Conservation (phyloP, 2,329 filamentous ascomycete species). For the Aspergillus brunneoviolaceus region DNA sequence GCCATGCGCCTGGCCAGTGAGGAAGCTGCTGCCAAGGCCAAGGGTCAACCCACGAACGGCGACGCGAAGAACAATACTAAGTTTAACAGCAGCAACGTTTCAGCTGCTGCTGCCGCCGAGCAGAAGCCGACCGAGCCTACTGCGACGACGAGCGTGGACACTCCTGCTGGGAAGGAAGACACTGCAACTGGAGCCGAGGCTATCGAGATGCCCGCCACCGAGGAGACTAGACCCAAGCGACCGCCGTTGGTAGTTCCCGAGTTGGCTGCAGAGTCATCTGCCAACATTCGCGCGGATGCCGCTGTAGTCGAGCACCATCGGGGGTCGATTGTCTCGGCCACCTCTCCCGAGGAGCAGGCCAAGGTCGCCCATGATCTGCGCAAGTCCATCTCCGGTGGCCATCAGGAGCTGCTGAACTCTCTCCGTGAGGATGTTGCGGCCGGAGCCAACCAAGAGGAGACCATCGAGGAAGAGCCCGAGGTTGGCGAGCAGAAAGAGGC, state of each 20-base stretch:
- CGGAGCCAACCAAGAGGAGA: slow-evolving; percentile 22
- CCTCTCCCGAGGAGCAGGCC: slow-evolving; percentile 35
- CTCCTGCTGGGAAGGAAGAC: slow-evolving; percentile 18
- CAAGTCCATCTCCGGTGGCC: slow-evolving; percentile 36
- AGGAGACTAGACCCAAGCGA: slow-evolving; percentile 24
- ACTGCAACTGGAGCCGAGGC: slow-evolving; percentile 27
- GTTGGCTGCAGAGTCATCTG: slow-evolving; percentile 37
- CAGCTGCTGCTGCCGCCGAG: slow-evolving; percentile 16
- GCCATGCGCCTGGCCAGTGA: slow-evolving; percentile 47
- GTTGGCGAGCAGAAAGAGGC: slow-evolving; percentile 6
- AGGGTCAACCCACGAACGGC: slow-evolving; percentile 26
- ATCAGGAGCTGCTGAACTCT: slow-evolving; percentile 26
- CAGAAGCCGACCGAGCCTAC: slow-evolving; percentile 10
- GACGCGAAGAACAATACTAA: slow-evolving; percentile 11
- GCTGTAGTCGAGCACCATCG: slow-evolving; percentile 43
- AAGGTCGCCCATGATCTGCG: slow-evolving; percentile 38
- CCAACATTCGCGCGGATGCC: slow-evolving; percentile 40
- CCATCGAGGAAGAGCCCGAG: slow-evolving; percentile 26
- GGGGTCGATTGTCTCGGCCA: slow-evolving; percentile 36
- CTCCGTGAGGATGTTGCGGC: slow-evolving; percentile 31
- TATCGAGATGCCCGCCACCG: slow-evolving; percentile 35
- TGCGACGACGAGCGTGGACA: slow-evolving; percentile 13
- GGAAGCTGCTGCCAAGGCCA: slow-evolving; percentile 40
- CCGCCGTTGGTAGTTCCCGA: slow-evolving; percentile 38
- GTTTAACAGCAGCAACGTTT: background rate